Base-by-base conservation (phyloP, 768 basidiomycete genomes). In the Mycena galopus region DNA sequence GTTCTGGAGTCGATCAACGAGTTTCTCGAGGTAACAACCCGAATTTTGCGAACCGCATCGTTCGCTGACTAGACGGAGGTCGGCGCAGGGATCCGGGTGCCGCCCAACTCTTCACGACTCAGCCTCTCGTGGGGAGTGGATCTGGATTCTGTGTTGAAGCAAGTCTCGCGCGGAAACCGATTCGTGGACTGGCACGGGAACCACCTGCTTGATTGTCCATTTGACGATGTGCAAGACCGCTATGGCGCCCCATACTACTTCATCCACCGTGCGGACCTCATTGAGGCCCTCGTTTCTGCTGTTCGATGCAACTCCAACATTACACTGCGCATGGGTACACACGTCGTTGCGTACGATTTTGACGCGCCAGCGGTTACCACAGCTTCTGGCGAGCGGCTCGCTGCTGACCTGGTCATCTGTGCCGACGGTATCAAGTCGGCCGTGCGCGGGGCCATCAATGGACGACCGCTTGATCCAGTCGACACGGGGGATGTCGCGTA, bases 191-290 rank as follows among this genome's bases (percentile, higher is more conserved):
- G 73, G 73, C 69, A 74, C 39, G 73, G 73, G 1, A 60, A 4
- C 0, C 33, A 6, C 9, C 66, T 74, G 2, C 69, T 74, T 11
- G 73, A 74, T 17, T 74, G 73, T 39, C 47, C 73, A 2, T 74
- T 74, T 39, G 47, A 59, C 61, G 66, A 71, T 50, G 69, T 71
- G 1, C 2, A 37, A 4, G 47, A 56, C 2, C 65, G 56, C n/a
- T 80, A 81, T 25, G 82, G 82, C 0, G 78, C 85, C 0, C 84
- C 86, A 0, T 86, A 86, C 75, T 85, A 84, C 56, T 86, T 86
- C 73, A 82, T 86, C 51, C 85, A 86, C 62, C 81, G 85, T 59
- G 84, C 85, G 59, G 85, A 86, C 67, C 84, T 86, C 32, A 83
- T 84, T 65, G 78, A 78, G 21, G 71, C 84, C 30, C 56, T 82